phyloP scores from a whole-genome alignment of 495 filamentous ascomycete species.

The Lophium mytilinum region DNA sequence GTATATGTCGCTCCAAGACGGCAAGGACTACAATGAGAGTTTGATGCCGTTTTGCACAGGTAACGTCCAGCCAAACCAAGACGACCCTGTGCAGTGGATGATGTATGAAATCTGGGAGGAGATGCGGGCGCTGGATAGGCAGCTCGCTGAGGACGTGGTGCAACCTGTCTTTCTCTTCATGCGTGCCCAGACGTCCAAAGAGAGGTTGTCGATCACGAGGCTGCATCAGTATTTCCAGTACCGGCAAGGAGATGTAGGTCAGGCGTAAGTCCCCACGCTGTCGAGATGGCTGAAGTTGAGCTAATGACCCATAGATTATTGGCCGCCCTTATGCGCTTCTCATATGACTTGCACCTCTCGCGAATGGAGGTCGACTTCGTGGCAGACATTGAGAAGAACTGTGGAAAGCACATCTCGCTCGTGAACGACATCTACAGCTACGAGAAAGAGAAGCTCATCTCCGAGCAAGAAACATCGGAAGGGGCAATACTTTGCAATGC shows the following conservation, averaged over 20 bases:
- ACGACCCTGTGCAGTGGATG: too few relatives aligned
- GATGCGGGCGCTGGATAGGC: slow-evolving; percentile 31
- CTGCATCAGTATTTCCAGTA: slow-evolving; percentile 31
- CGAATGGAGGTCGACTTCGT: not conserved
- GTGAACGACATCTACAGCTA: slow-evolving; percentile 39
- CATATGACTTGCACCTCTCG: slow-evolving; percentile 29
- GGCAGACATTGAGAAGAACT: slow-evolving; percentile 26
- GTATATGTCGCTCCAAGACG: slow-evolving; percentile 36
- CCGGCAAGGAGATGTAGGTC: slow-evolving; percentile 31
- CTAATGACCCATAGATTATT: too few relatives aligned
- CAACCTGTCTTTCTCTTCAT: slow-evolving; percentile 35
- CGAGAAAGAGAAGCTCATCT: slow-evolving; percentile 33
- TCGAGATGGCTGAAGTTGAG: too few relatives aligned
- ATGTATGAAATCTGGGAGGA: slow-evolving; percentile 34
- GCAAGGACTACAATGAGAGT: slow-evolving; percentile 29
- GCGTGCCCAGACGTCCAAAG: slow-evolving; percentile 30
- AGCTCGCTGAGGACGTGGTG: slow-evolving; percentile 31
- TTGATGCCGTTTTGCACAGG: slow-evolving; percentile 33
- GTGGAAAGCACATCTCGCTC: slow-evolving; percentile 33
- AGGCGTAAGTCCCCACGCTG: slow-evolving; percentile 29
- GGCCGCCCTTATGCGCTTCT: slow-evolving; percentile 34
- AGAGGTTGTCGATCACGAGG: slow-evolving; percentile 12
- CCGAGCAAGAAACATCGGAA: slow-evolving; percentile 24
- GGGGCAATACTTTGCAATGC: slow-evolving; percentile 13
- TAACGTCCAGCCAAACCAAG: slow-evolving; percentile 28